Conservation (phyloP, 805 yeast genomes). For the Metschnikowia cubensis region DNA sequence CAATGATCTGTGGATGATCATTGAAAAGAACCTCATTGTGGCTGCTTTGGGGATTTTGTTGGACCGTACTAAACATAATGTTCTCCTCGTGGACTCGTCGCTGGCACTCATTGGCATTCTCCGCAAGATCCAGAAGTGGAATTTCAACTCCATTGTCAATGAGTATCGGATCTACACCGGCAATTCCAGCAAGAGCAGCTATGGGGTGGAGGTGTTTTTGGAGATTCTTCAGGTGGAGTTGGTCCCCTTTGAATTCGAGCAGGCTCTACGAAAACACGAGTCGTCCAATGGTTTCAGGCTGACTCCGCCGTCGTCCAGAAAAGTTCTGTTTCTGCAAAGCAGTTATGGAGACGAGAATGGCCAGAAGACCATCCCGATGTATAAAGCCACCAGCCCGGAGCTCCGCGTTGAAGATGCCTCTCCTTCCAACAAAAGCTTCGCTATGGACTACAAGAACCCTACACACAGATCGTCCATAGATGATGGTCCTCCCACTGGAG, state of each 20-base stretch:
- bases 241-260: constrained; percentile 38
- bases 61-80: constrained; percentile 60
- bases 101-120: constrained; percentile 77
- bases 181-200: constrained; percentile 67
- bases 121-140: constrained; percentile 85
- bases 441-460: not conserved
- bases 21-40: constrained; percentile 60
- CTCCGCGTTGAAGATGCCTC: not conserved
- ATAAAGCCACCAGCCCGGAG: not conserved
- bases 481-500: constrained; percentile 14
- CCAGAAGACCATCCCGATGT: not conserved
- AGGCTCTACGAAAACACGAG: constrained; percentile 14
- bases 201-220: constrained; percentile 75
- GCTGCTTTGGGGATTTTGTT: constrained; percentile 64
- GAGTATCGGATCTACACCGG: constrained; percentile 72
- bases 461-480: constrained; percentile 5
- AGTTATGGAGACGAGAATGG: not conserved
- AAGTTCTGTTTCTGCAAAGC: constrained; percentile 5
- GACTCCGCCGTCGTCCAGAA: not conserved
- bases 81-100: constrained; percentile 74
- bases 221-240: constrained; percentile 64
- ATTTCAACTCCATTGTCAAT: constrained; percentile 72
- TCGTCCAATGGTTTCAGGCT: not conserved
- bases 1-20: constrained; percentile 70
- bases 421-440: not conserved